phyloP scores from a whole-genome alignment of 139 green algal species.

The Chlamydomonas schloesseri region DNA sequence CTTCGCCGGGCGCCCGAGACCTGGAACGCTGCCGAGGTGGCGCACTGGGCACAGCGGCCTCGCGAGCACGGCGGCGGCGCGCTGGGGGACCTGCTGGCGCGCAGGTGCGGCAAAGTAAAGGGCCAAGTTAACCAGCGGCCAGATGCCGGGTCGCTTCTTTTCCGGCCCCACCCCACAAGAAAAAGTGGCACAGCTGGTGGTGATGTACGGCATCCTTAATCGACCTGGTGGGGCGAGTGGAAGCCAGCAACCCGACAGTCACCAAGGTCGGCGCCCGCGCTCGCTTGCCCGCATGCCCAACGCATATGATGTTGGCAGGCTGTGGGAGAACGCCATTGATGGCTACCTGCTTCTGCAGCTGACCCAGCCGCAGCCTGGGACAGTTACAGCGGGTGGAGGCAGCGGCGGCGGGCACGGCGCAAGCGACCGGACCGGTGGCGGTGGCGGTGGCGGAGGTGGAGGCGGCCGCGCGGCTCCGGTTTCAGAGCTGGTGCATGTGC shows the following conservation, averaged over 20 bases:
- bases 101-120: too few species aligned
- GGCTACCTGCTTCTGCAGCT: constrained; percentile 19
- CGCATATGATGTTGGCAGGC: not conserved
- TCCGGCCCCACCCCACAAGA: too few species aligned
- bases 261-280: too few species aligned
- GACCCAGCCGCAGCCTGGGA: too few species aligned
- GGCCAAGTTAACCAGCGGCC: too few species aligned
- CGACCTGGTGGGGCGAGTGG: too few species aligned
- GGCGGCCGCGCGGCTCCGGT: not conserved
- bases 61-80: not conserved
- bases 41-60: constrained; percentile 20
- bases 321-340: constrained; percentile 38
- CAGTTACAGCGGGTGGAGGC: not conserved
- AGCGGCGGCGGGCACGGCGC: not conserved
- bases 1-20: constrained; percentile 10
- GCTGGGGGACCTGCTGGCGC: not conserved
- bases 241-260: too few species aligned
- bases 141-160: too few species aligned
- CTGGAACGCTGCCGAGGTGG: constrained; percentile 25
- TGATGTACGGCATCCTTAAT: too few species aligned
- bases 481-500: not conserved
- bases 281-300: too few species aligned
- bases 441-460: too few species aligned
- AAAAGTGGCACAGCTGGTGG: too few species aligned
- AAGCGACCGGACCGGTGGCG: not conserved